phyloP scores from a whole-genome alignment of 352 stramenopile species.

The Phytophthora fragariaefolia region DNA sequence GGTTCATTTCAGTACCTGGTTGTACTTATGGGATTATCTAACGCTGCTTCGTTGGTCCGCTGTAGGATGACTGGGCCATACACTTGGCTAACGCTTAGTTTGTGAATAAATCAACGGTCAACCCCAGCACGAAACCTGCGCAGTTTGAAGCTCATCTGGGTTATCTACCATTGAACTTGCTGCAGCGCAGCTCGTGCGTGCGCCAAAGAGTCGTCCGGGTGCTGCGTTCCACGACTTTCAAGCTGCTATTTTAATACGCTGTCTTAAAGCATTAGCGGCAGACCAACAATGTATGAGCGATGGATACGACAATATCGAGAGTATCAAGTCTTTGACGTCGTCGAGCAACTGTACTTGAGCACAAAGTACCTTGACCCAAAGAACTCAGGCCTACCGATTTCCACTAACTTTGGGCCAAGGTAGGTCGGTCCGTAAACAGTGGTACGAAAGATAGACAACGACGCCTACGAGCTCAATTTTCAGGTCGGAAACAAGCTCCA shows the following conservation, averaged over 20 bases:
- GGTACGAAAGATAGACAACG: conserved; percentile 16
- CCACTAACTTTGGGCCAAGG: conserved; percentile 21
- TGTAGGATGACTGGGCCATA: conserved; percentile 15
- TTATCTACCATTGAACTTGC: conserved; percentile 5
- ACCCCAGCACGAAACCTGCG: conserved; percentile 22
- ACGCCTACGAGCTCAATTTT: conserved; percentile 33
- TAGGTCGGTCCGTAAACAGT: conserved; percentile 22
- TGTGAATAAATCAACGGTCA: neutral
- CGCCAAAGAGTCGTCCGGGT: neutral
- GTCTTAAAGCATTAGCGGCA: conserved; percentile 11
- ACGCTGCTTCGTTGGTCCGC: conserved; percentile 16
- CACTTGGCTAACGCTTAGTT: conserved; percentile 16
- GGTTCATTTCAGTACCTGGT: too few species aligned
- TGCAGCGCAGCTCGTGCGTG: neutral
- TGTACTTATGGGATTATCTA: conserved; percentile 4
- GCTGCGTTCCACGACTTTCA: conserved; percentile 17
- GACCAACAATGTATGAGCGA: conserved; percentile 18
- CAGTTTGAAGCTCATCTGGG: conserved; percentile 25
- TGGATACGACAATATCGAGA: conserved; percentile 21
- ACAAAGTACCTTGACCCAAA: conserved; percentile 18
- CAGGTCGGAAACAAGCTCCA: conserved; percentile 20
- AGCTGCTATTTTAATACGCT: conserved; percentile 7
- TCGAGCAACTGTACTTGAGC: conserved; percentile 22
- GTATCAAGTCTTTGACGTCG: conserved; percentile 16
- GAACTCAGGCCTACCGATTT: conserved; percentile 19